phyloP scores from a whole-genome alignment of 345 rosid species.

The Euphorbia peplus region DNA sequence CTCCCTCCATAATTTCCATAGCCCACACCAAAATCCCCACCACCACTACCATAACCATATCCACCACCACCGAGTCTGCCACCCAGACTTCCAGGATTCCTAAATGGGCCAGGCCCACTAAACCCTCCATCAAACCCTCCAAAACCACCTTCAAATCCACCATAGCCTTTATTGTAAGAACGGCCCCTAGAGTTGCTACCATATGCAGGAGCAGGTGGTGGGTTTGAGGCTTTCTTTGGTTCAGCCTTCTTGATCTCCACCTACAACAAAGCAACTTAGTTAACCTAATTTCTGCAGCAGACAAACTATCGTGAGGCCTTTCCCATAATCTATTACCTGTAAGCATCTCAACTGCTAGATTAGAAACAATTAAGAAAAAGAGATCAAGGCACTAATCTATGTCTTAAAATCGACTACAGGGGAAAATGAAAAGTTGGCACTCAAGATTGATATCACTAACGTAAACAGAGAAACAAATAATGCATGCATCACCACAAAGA shows the following conservation, averaged over 20 bases:
- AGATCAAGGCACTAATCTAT: not conserved
- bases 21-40: conserved; percentile 68
- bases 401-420: not conserved
- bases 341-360: conserved; percentile 33
- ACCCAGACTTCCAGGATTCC: conserved; percentile 37
- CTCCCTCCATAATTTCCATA: conserved; percentile 44
- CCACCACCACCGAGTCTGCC: conserved; percentile 45
- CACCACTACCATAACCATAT: conserved; percentile 49
- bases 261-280: conserved; percentile 97
- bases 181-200: conserved; percentile 45
- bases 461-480: not conserved
- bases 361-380: not conserved
- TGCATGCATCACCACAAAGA: conserved; percentile 1
- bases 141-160: conserved; percentile 53
- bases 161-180: conserved; percentile 30
- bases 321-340: conserved; percentile 37
- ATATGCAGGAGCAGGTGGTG: conserved; percentile 70
- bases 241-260: conserved; percentile 99
- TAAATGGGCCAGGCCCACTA: conserved; percentile 79
- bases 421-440: not conserved
- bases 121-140: conserved; percentile 79
- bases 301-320: conserved; percentile 43
- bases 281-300: conserved; percentile 69
- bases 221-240: conserved; percentile 96
- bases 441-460: not conserved